Evolutionary conservation across 2,329 filamentous ascomycete genomes (phyloP).

Genomic region (Trichoderma hamatum): DNA sequence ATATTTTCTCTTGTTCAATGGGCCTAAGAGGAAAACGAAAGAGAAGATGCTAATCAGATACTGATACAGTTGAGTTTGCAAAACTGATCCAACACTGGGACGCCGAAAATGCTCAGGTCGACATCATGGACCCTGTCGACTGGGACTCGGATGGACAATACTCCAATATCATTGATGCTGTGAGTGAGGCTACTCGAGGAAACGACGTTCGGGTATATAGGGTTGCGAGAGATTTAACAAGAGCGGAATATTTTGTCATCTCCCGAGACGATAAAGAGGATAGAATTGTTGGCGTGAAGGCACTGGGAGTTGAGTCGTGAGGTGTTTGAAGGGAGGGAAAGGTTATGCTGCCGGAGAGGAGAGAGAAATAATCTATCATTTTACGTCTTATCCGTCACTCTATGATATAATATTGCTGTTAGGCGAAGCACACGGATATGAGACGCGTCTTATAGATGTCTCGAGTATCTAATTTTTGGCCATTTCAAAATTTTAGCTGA

Average conservation of each 20-base stretch:
- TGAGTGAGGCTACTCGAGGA: slow-evolving; percentile 64
- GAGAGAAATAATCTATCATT: too few relatives aligned
- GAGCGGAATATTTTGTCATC: slow-evolving; percentile 81
- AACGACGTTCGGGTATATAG: slow-evolving; percentile 75
- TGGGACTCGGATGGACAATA: slow-evolving; percentile 79
- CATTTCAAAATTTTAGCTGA: background rate
- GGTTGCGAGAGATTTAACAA: slow-evolving; percentile 63
- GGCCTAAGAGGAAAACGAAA: background rate
- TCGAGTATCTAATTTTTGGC: background rate
- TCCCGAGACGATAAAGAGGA: slow-evolving; percentile 56
- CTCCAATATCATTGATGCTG: slow-evolving; percentile 66
- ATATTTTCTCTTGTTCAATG: background rate
- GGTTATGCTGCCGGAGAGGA: background rate
- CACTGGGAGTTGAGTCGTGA: slow-evolving; percentile 68
- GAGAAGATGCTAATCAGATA: background rate
- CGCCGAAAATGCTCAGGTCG: slow-evolving; percentile 58
- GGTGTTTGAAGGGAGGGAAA: background rate
- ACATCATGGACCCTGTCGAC: slow-evolving; percentile 67
- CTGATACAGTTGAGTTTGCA: slow-evolving; percentile 66
- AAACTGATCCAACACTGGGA: slow-evolving; percentile 63
- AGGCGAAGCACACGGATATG: background rate
- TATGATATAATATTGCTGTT: background rate
- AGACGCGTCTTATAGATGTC: background rate
- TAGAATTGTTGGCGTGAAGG: slow-evolving; percentile 76
- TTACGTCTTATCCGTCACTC: background rate